These are phyloP conservation scores for Calonectria fujianensis DNA, from an alignment of 2,329 filamentous ascomycete species.

Conservation along the genomic window DNA sequence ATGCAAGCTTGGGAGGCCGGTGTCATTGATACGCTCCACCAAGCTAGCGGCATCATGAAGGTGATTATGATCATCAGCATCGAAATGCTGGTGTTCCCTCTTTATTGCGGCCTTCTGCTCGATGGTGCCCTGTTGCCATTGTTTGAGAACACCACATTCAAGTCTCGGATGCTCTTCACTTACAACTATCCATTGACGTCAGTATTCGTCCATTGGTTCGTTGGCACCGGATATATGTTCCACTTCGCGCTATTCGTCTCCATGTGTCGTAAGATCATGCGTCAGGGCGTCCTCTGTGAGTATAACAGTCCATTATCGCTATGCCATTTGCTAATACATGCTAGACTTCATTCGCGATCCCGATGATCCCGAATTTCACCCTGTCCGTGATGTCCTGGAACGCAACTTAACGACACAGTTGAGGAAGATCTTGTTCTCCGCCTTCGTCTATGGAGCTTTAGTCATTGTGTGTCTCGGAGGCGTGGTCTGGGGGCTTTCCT, in stretches of 20 bases:
- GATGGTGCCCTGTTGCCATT: constrained; percentile 92
- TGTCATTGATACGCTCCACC: constrained; percentile 88
- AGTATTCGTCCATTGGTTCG: constrained; percentile 98
- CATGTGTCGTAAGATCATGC: constrained; percentile 99
- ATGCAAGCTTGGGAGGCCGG: constrained; percentile 82
- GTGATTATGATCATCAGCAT: constrained; percentile 99
- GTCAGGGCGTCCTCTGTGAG: constrained; percentile 92
- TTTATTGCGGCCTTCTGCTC: constrained; percentile 95
- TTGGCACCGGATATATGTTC: constrained; percentile 99
- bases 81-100: constrained; percentile 97
- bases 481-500: constrained; percentile 92
- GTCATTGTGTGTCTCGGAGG: constrained; percentile 95
- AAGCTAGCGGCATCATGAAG: constrained; percentile 97
- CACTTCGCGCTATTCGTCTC: constrained; percentile 99
- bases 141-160: constrained; percentile 87
- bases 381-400: constrained; percentile 96
- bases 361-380: constrained; percentile 98
- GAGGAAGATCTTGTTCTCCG: constrained; percentile 96
- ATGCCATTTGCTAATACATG: constrained; percentile 38
- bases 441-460: constrained; percentile 93
- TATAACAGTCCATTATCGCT: constrained; percentile 45
- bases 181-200: constrained; percentile 88
- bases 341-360: constrained; percentile 97
- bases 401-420: constrained; percentile 94
- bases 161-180: constrained; percentile 86